Evolutionary conservation across 2,329 filamentous ascomycete genomes (phyloP), one percentile per base, ranked within the genome.

Genomic region (Fusarium sp.): DNA sequence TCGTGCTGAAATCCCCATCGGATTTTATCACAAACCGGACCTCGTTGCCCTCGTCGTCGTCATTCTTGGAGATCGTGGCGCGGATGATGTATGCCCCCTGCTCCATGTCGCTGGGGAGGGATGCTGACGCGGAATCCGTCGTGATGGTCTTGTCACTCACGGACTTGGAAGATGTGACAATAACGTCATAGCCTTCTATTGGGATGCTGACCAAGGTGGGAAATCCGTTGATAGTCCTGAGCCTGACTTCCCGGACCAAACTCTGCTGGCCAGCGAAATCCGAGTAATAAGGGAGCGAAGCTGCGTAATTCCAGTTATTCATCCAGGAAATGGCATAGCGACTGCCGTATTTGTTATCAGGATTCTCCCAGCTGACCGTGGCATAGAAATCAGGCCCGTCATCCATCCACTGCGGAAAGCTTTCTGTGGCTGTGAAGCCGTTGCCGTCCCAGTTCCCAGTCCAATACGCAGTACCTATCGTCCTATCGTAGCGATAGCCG

Each of bases 401-500:
- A 19, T 51, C 46, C 46, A 51, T 51, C 46, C 46, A 49, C 2
- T 49, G 15, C 4, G 46, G 29, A 10, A 23, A 10, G 16, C 27
- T 35, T n/a, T 49, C 14, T 19, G 29, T 49, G 1, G 46, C 29
- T 9, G 46, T 19, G n/a, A 49, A 49, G 15, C 16, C 3, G 2
- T 5, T 51, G 0, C 29, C 16, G 1, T 15, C 11, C 46, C 46
- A 51, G 0, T 33, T 0, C 0, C 46, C 46, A 3, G n/a, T 35
- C 46, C 46, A 51, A 19, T 51, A 51, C 19, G n/a, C 29, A 1
- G 29, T 49, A 10, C 46, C 46, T 10, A 29, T 33, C 4, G 46
- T 31, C 8, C 16, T 49, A 19, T 49, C 23, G 46, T 49, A 49
- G 10, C n/a, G 29, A 23, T 49, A 49, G 16, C 46, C 46, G n/a